Base-by-base conservation (phyloP, 2,329 filamentous ascomycete species). In the Orbilia brochopaga region DNA sequence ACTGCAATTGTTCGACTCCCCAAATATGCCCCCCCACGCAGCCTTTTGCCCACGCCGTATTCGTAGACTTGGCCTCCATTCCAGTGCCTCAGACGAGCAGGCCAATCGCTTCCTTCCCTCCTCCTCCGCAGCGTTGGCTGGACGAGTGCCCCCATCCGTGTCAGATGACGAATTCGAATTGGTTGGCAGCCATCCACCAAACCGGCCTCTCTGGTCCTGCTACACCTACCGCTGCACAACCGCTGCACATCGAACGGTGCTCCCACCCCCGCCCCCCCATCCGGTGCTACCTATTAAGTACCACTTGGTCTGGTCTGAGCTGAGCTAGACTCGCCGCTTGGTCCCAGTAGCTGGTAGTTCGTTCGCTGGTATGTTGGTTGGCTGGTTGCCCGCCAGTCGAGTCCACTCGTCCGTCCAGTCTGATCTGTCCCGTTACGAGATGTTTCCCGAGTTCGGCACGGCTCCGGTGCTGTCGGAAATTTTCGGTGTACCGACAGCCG, bases 401-500 rank as follows among this genome's bases (percentile, higher is more conserved):
- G 37, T 17, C 37, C 37, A 17, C 37, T 42, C 37, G 37, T 17
- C 37, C 37, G 11, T 17, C 37, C 37, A 15, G 37, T 42, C 5
- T 42, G 37, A 3, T 4, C 37, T 32, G 37, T 42, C 13, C 37
- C 5, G 3, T 5, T 51, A 51, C 40, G 27, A 37, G 35, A 54
- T 27, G 57, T 58, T 30, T 59, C 65, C 58, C 66, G 46, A 53
- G 37, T 63, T 70, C 66, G 66, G 66, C 66, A 70, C 66, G 66
- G 59, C 17, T 51, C 66, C 66, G 66, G 59, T 44, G 42, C 23
- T 55, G 27, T 70, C 66, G 66, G 66, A 57, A 57, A 59, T 48
- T 69, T 64, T 64, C 66, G 65, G 65, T 69, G 61, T 44, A 30
- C 58, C 52, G 62, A 62, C 57, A 62, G 57, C 65, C 65, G 65